A percentile compares a stretch with the other conserved stretches of the same genome.
Conservation (phyloP, 2,329 filamentous ascomycete species). For the Davidsoniella australis region DNA sequence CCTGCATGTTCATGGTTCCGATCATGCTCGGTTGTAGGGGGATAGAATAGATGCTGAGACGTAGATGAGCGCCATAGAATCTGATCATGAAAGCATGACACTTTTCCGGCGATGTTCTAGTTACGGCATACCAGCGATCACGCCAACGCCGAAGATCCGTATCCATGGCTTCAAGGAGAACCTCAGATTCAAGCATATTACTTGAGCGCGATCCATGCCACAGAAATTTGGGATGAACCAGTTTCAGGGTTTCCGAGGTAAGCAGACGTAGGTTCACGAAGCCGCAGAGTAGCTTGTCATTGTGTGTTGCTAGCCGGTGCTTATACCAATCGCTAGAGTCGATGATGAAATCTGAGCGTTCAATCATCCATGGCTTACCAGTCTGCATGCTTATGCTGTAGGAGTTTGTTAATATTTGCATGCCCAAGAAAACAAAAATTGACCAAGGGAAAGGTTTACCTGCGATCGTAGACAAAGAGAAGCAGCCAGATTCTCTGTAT, state of each 20-base stretch:
- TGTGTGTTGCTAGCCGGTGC: slow-evolving; percentile 18
- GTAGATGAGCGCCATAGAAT: slow-evolving; percentile 24
- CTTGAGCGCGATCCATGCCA: slow-evolving; percentile 11
- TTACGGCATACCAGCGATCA: slow-evolving; percentile 14
- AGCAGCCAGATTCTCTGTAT: slow-evolving; percentile 23
- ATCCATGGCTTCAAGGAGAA: slow-evolving; percentile 15
- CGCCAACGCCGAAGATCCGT: slow-evolving; percentile 17
- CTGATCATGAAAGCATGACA: slow-evolving; percentile 22
- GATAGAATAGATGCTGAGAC: slow-evolving; percentile 22
- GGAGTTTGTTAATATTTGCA: background rate
- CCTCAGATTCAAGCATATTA: slow-evolving; percentile 15
- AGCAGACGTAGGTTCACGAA: slow-evolving; percentile 22
- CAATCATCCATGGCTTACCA: slow-evolving; percentile 27
- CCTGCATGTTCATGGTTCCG: slow-evolving; percentile 14
- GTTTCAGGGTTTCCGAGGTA: slow-evolving; percentile 19
- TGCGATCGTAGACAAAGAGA: slow-evolving; percentile 24
- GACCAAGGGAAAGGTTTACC: slow-evolving; percentile 15
- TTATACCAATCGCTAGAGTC: slow-evolving; percentile 22
- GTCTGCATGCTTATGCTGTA: slow-evolving; percentile 24
- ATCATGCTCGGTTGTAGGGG: slow-evolving; percentile 20
- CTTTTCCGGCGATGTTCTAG: slow-evolving; percentile 12
- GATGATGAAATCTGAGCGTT: slow-evolving; percentile 21
- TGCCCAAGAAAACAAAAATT: background rate
- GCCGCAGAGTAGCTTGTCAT: slow-evolving; percentile 22
- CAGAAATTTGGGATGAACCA: slow-evolving; percentile 14